Conservation (phyloP, 73 alveolate genomes). For the Breviolum minutum region DNA sequence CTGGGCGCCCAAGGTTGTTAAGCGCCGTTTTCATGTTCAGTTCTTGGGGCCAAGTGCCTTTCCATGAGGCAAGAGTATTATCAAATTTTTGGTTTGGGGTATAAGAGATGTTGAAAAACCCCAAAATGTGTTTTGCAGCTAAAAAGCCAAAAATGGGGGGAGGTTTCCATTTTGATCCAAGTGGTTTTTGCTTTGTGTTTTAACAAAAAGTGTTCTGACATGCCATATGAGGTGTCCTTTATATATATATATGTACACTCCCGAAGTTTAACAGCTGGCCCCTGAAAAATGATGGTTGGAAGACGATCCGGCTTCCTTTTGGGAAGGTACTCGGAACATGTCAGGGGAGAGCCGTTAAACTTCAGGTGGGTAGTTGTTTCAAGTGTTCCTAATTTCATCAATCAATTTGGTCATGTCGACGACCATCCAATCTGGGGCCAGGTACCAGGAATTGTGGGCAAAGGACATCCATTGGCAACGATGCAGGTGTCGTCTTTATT, state of each 20-base stretch:
- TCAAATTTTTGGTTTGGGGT: not conserved
- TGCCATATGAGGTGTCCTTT: not conserved
- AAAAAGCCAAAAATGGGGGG: not conserved
- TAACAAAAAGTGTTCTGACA: not conserved
- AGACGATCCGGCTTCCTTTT: not conserved
- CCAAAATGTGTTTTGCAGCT: not conserved
- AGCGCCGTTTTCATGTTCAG: constrained; percentile 36
- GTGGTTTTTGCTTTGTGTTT: not conserved
- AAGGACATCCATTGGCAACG: constrained; percentile 38
- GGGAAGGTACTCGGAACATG: not conserved
- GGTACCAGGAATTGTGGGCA: constrained; percentile 52
- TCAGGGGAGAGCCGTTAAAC: too few relatives aligned
- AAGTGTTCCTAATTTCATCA: too few relatives aligned
- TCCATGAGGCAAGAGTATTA: constrained; percentile 26
- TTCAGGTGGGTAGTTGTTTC: not conserved
- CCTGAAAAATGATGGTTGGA: not conserved
- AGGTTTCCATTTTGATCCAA: too few relatives aligned
- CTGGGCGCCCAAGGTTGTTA: not conserved
- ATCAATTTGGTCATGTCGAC: too few relatives aligned
- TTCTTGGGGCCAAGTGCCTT: constrained; percentile 77
- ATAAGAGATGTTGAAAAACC: not conserved
- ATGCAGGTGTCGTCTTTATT: constrained; percentile 5
- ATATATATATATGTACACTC: too few relatives aligned
- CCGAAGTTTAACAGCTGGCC: too few relatives aligned
- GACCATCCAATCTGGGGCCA: not conserved